Percentiles rank a stretch among this genome's conserved stretches.
Evolutionary conservation across 495 filamentous ascomycete species (phyloP).

Genomic region (Aspergillus ostianus): DNA sequence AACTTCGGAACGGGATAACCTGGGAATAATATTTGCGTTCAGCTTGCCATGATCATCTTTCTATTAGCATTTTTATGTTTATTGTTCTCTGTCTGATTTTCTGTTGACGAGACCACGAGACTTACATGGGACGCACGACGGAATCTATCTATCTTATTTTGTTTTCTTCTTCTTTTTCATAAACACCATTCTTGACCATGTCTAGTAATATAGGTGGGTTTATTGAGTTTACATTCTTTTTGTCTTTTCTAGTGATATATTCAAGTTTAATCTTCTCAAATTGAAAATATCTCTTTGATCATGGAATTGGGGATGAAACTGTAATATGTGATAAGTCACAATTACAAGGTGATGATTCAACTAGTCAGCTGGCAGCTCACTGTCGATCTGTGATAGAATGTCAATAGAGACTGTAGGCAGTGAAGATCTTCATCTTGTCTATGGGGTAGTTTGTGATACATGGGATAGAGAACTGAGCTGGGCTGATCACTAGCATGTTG

Average conservation of each 20-base stretch:
- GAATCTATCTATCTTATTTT: not conserved
- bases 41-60: not conserved
- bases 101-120: not conserved
- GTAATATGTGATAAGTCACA: not conserved
- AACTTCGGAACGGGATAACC: not conserved
- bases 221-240: constrained; percentile 1
- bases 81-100: not conserved
- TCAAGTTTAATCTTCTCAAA: not conserved
- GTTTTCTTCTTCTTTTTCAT: not conserved
- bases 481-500: not conserved
- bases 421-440: not conserved
- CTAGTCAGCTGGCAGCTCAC: constrained; percentile 5
- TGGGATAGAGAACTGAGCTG: not conserved
- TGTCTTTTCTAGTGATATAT: not conserved
- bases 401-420: not conserved
- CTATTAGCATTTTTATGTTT: not conserved
- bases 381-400: not conserved
- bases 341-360: not conserved
- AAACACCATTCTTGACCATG: not conserved
- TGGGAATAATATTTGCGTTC: not conserved
- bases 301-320: too few relatives aligned
- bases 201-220: constrained; percentile 8
- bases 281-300: not conserved
- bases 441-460: not conserved
- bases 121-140: not conserved